Percentiles rank a stretch among this genome's conserved stretches.
Evolutionary conservation across 257 asterid genomes (phyloP).

Genomic region (Ocimum tenuiflorum): DNA sequence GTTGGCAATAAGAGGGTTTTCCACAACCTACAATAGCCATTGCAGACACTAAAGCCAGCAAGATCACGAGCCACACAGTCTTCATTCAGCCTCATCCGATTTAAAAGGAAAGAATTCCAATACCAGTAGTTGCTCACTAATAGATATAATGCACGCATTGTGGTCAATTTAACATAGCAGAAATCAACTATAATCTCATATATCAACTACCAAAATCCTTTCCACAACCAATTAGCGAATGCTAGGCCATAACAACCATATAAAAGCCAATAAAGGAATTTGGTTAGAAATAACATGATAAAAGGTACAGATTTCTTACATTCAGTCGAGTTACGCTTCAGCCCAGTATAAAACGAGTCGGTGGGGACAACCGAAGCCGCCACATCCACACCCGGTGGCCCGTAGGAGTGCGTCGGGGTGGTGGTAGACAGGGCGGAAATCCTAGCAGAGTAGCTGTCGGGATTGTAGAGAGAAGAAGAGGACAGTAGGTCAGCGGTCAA

Average conservation of each 20-base stretch:
- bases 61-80: not conserved
- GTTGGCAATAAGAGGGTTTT: not conserved
- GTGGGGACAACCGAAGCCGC: conserved; percentile 20
- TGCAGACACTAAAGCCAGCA: not conserved
- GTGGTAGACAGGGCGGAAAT: conserved; percentile 36
- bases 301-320: conserved; percentile 34
- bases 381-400: conserved; percentile 72
- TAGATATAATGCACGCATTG: not conserved
- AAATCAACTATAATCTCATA: conserved; percentile 6
- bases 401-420: conserved; percentile 44
- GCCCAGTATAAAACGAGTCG: conserved; percentile 46
- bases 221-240: not conserved
- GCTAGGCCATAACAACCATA: not conserved
- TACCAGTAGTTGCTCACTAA: not conserved
- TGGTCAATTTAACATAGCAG: not conserved
- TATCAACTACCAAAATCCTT: not conserved
- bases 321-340: conserved; percentile 68
- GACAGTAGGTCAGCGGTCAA: conserved; percentile 38
- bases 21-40: conserved; percentile 8
- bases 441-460: conserved; percentile 40
- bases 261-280: not conserved
- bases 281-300: not conserved
- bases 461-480: conserved; percentile 38
- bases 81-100: conserved; percentile 1
- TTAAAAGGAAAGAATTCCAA: not conserved